phyloP scores from a whole-genome alignment of 768 basidiomycete genomes.

The Termitomyces sp. region DNA sequence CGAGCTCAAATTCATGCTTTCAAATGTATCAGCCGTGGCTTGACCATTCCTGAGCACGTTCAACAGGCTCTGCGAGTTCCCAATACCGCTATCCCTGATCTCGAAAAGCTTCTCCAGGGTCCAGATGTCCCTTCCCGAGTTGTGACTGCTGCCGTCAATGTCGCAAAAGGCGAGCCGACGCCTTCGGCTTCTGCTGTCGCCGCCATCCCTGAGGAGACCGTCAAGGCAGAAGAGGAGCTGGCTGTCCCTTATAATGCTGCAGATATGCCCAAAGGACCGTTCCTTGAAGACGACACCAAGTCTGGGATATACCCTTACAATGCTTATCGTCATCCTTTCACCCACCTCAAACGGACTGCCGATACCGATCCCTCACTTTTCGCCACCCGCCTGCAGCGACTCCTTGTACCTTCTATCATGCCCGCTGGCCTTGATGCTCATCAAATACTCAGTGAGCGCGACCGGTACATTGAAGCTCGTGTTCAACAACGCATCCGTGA shows the following conservation, averaged over 20 bases:
- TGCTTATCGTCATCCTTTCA: constrained; percentile 80
- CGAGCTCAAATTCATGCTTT: constrained; percentile 81
- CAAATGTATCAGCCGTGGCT: constrained; percentile 60
- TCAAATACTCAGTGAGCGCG: constrained; percentile 85
- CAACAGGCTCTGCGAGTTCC: constrained; percentile 67
- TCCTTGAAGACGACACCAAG: constrained; percentile 72
- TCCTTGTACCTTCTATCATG: constrained; percentile 85
- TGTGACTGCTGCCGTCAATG: constrained; percentile 71
- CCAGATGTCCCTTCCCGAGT: constrained; percentile 57
- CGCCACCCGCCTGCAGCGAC: constrained; percentile 70
- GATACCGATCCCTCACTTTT: constrained; percentile 58
- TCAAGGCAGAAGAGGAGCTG: constrained; percentile 55
- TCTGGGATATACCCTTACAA: constrained; percentile 92
- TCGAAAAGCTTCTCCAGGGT: constrained; percentile 61
- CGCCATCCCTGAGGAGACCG: constrained; percentile 31
- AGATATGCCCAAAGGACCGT: constrained; percentile 67
- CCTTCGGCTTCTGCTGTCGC: constrained; percentile 19
- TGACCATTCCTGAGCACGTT: constrained; percentile 63
- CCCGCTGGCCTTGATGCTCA: constrained; percentile 91
- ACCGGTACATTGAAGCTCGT: constrained; percentile 85
- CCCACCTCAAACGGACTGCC: constrained; percentile 64
- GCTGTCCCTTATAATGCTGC: constrained; percentile 40
- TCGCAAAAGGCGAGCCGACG: constrained; percentile 49
- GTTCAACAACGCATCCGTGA: constrained; percentile 86
- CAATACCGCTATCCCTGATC: constrained; percentile 52